These are phyloP conservation scores for Diospyros kaki DNA, from an alignment of 148 eudicot genomes.

Conservation along the genomic window DNA sequence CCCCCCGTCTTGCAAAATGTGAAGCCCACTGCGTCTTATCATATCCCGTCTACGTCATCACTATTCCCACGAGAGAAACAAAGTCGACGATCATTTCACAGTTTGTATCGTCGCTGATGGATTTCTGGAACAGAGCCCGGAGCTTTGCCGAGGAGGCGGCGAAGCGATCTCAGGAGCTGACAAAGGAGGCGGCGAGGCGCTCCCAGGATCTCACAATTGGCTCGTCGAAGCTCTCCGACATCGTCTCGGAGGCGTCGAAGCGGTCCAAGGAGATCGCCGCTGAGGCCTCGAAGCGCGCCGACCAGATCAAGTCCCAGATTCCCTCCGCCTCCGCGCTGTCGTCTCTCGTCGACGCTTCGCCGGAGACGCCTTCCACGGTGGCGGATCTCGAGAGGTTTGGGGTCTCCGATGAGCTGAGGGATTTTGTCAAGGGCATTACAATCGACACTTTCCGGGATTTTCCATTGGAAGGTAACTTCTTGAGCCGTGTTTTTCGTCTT, in stretches of 20 bases:
- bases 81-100: neutral
- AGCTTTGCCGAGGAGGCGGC: constrained; percentile 85
- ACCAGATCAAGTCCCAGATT: constrained; percentile 48
- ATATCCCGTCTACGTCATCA: neutral
- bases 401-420: constrained; percentile 75
- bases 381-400: constrained; percentile 64
- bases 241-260: constrained; percentile 48
- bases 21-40: constrained; percentile 5
- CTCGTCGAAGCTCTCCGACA: constrained; percentile 47
- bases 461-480: constrained; percentile 52
- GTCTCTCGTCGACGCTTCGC: constrained; percentile 38
- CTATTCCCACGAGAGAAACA: neutral
- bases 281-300: constrained; percentile 37
- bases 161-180: constrained; percentile 51
- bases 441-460: constrained; percentile 67
- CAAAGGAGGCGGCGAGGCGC: constrained; percentile 44
- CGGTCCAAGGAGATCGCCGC: constrained; percentile 34
- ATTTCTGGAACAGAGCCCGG: constrained; percentile 71
- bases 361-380: neutral
- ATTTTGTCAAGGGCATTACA: constrained; percentile 71
- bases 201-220: constrained; percentile 51
- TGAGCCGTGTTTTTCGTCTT: neutral
- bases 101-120: constrained; percentile 30
- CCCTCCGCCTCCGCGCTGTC: constrained; percentile 32
- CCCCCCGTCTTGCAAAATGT: constrained; percentile 8